Conservation (phyloP, 1,284 basidiomycete genomes). For the Xerocomus amazonicus region DNA sequence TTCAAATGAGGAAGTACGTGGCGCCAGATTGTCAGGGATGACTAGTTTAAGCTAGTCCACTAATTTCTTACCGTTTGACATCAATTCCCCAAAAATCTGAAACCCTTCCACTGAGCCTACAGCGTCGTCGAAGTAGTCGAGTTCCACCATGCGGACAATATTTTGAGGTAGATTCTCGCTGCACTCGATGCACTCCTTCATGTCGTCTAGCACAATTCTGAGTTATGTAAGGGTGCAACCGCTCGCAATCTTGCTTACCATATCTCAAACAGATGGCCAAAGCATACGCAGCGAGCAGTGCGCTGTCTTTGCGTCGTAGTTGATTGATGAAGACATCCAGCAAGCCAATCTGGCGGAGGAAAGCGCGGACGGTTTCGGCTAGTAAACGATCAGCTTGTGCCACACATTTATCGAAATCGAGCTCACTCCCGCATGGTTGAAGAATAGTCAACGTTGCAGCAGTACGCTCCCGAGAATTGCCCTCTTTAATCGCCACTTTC, state of each 20-base stretch:
- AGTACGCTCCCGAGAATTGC: slow-evolving; percentile 13
- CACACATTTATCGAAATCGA: not conserved
- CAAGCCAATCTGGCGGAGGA: slow-evolving; percentile 1
- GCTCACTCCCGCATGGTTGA: slow-evolving; percentile 14
- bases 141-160: slow-evolving; percentile 21
- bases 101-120: slow-evolving; percentile 28
- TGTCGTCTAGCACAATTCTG: slow-evolving; percentile 12
- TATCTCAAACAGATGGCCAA: slow-evolving; percentile 16
- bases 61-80: slow-evolving; percentile 19
- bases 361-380: slow-evolving; percentile 6
- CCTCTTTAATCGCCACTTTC: not conserved
- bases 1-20: slow-evolving; percentile 2
- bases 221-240: not conserved
- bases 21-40: no score
- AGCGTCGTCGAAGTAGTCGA: slow-evolving; percentile 29
- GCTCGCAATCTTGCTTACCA: slow-evolving; percentile 4
- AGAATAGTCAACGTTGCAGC: slow-evolving; percentile 23
- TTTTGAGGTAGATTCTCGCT: slow-evolving; percentile 11
- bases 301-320: slow-evolving; percentile 6
- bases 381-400: slow-evolving; percentile 1
- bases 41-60: no score
- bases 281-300: slow-evolving; percentile 12
- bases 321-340: slow-evolving; percentile 9
- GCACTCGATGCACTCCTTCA: slow-evolving; percentile 10
- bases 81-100: slow-evolving; percentile 25